A percentile compares a stretch with the other conserved stretches of the same genome.
Conservation (phyloP, 345 rosid species). For the Corchorus capsularis region DNA sequence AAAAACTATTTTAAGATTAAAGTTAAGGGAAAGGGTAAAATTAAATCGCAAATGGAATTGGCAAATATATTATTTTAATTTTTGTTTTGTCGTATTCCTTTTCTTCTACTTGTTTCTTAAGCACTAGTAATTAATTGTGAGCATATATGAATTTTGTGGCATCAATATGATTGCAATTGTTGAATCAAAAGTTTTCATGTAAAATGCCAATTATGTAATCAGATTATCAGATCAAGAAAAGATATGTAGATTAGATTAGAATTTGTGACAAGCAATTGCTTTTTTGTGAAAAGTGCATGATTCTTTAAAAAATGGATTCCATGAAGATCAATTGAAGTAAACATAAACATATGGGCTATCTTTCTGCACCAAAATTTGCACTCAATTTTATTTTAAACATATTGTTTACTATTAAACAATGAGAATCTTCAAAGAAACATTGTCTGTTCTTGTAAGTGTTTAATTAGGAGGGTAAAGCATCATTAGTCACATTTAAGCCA, state of each 20-base stretch:
- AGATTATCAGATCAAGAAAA: background rate
- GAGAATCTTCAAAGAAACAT: background rate
- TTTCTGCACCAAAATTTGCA: too few relatives aligned
- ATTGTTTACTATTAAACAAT: background rate
- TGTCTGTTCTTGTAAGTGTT: background rate
- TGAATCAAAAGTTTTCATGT: background rate
- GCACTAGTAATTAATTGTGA: too few relatives aligned
- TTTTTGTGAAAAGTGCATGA: background rate
- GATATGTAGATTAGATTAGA: background rate
- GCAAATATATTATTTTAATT: too few relatives aligned
- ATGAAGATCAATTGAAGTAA: too few relatives aligned
- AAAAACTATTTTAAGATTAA: too few relatives aligned
- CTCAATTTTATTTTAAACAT: background rate
- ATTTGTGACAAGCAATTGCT: background rate
- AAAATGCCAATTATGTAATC: background rate
- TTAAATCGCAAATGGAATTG: too few relatives aligned
- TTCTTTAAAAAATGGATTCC: background rate
- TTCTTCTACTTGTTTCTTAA: too few relatives aligned
- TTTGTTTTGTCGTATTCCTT: too few relatives aligned
- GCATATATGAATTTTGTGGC: too few relatives aligned
- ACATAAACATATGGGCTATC: too few relatives aligned
- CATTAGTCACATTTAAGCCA: background rate
- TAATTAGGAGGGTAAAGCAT: background rate
- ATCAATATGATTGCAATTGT: too few relatives aligned
- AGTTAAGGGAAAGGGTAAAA: too few relatives aligned